Evolutionary conservation across 1,139 yeast genomes (phyloP).

Genomic region (Entelexis sorbosivorans): DNA sequence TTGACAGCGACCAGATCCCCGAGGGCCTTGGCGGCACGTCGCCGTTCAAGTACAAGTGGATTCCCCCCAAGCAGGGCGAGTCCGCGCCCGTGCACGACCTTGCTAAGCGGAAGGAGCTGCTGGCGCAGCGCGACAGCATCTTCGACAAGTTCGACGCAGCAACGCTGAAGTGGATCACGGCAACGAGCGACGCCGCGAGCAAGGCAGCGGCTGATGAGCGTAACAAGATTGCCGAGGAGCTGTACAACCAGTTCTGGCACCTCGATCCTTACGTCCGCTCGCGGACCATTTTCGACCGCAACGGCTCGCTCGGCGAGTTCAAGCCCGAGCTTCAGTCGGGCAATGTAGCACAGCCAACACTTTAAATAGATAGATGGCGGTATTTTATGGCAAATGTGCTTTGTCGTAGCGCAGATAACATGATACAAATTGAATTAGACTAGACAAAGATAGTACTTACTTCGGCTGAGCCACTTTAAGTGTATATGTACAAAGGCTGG

Average conservation of each 20-base stretch:
- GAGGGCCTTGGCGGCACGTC: constrained; percentile 57
- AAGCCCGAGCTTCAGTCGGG: constrained; percentile 24
- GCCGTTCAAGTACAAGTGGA: constrained; percentile 43
- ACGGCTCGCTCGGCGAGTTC: constrained; percentile 34
- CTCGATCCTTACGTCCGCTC: constrained; percentile 68
- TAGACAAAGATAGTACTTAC: too few species aligned
- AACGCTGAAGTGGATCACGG: constrained; percentile 60
- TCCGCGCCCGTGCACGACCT: constrained; percentile 37
- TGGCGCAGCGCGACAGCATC: constrained; percentile 40
- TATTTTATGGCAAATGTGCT: neutral
- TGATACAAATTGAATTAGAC: too few species aligned
- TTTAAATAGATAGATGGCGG: constrained; percentile 7
- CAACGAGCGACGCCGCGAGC: constrained; percentile 33
- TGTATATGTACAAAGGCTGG: neutral
- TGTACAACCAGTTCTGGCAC: constrained; percentile 46
- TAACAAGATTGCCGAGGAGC: constrained; percentile 39
- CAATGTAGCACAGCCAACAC: constrained; percentile 22
- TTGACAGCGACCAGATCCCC: constrained; percentile 47
- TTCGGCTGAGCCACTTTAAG: too few species aligned
- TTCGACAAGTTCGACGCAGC: constrained; percentile 38
- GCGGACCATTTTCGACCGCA: constrained; percentile 55
- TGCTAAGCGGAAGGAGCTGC: constrained; percentile 35
- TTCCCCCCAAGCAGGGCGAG: constrained; percentile 45
- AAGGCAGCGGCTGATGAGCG: constrained; percentile 36
- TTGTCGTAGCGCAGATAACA: too few species aligned